Evolutionary conservation across 2,329 filamentous ascomycete species (phyloP).

Genomic region (Colletotrichum sp.): DNA sequence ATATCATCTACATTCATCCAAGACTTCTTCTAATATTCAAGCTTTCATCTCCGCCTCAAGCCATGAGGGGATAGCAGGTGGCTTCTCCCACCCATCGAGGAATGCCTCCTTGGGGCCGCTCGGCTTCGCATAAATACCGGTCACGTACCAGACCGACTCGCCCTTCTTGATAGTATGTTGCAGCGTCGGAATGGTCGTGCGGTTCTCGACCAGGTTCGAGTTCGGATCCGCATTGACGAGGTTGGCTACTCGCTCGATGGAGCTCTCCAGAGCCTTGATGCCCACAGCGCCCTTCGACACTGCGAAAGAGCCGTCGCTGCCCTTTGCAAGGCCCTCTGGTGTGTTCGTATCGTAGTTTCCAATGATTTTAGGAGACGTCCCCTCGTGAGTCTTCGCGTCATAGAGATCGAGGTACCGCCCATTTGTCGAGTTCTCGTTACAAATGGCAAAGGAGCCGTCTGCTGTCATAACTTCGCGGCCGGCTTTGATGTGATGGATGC

Average conservation of each 20-base stretch:
- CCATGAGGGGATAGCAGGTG: constrained; percentile 66
- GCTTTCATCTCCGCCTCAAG: constrained; percentile 54
- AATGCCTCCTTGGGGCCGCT: constrained; percentile 56
- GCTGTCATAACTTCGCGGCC: constrained; percentile 70
- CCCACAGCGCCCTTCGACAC: constrained; percentile 61
- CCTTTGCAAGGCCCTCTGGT: constrained; percentile 58
- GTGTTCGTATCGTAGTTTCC: constrained; percentile 65
- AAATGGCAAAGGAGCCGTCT: constrained; percentile 77
- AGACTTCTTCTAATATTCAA: neutral
- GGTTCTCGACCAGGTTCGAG: constrained; percentile 75
- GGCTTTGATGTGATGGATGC: constrained; percentile 66
- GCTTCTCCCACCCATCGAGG: constrained; percentile 64
- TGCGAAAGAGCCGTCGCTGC: constrained; percentile 57
- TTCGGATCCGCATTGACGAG: constrained; percentile 80
- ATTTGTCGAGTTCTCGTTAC: constrained; percentile 52
- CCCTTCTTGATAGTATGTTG: constrained; percentile 64
- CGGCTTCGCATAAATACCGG: constrained; percentile 75
- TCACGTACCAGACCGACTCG: constrained; percentile 69
- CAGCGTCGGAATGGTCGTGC: constrained; percentile 75
- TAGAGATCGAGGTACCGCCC: constrained; percentile 58
- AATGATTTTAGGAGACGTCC: constrained; percentile 59
- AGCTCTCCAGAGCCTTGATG: constrained; percentile 61
- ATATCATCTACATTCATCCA: neutral
- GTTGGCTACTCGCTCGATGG: constrained; percentile 58
- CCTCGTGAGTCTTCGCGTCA: constrained; percentile 44